phyloP scores from a whole-genome alignment of 805 yeast genomes.

The Candida taoyuanica region DNA sequence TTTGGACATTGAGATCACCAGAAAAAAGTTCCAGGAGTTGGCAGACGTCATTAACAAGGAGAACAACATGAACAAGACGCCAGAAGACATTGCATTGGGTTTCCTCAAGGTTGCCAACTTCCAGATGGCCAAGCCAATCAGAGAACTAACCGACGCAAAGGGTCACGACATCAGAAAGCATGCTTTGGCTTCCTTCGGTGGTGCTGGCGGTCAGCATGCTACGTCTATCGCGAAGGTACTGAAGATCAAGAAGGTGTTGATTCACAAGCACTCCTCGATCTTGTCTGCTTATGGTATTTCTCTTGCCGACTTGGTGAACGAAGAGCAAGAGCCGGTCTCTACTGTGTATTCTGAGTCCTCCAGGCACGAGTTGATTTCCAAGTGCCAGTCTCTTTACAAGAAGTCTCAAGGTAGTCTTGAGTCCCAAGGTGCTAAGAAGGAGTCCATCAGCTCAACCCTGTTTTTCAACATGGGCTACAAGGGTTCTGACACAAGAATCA shows the following conservation, averaged over 20 bases:
- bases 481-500: slow-evolving; percentile 44
- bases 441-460: slow-evolving; percentile 22
- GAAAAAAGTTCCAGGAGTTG: slow-evolving; percentile 33
- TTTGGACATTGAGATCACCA: slow-evolving; percentile 47
- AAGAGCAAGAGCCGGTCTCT: slow-evolving; percentile 25
- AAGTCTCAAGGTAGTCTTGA: slow-evolving; percentile 13
- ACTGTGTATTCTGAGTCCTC: slow-evolving; percentile 24
- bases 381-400: slow-evolving; percentile 7
- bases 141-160: slow-evolving; percentile 42
- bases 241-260: slow-evolving; percentile 37
- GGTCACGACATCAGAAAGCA: slow-evolving; percentile 41
- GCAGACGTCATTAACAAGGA: slow-evolving; percentile 34
- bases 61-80: slow-evolving; percentile 31
- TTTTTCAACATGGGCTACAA: slow-evolving; percentile 41
- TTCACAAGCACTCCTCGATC: slow-evolving; percentile 44
- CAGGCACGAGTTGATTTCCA: slow-evolving; percentile 14
- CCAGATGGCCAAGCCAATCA: slow-evolving; percentile 44
- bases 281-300: slow-evolving; percentile 45
- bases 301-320: slow-evolving; percentile 33
- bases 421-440: slow-evolving; percentile 26
- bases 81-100: slow-evolving; percentile 43
- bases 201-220: slow-evolving; percentile 47
- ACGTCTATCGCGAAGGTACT: slow-evolving; percentile 38
- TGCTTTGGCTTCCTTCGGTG: slow-evolving; percentile 44
- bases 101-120: slow-evolving; percentile 43